These are phyloP conservation scores for Silene uniflora DNA, from an alignment of 148 eudicot species.

Conservation along the genomic window DNA sequence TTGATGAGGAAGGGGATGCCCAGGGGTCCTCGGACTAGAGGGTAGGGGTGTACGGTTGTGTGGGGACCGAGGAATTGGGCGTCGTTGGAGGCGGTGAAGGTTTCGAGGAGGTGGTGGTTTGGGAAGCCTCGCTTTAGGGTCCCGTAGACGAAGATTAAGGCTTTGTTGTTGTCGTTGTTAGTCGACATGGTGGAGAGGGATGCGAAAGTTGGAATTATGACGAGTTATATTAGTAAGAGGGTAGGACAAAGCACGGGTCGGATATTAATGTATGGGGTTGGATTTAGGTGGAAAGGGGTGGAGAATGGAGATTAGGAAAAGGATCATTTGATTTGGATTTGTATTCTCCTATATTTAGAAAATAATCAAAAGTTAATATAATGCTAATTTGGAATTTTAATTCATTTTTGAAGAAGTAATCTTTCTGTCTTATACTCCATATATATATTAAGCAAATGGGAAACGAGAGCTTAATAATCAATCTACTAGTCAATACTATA, in stretches of 20 bases:
- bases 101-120: conserved; percentile 52
- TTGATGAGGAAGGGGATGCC: conserved; percentile 68
- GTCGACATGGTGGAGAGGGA: conserved; percentile 17
- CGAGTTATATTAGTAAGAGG: no score
- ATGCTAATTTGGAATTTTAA: no score
- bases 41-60: conserved; percentile 38
- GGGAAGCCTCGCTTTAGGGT: conserved; percentile 67
- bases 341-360: not conserved
- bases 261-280: not conserved
- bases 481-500: no score
- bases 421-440: no score
- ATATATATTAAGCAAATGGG: no score
- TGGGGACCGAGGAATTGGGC: conserved; percentile 41
- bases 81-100: conserved; percentile 40
- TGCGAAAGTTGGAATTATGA: not conserved
- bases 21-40: conserved; percentile 65
- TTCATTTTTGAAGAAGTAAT: no score
- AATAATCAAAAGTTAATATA: not conserved
- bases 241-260: not conserved
- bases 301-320: not conserved
- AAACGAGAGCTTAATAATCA: no score
- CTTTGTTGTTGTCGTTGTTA: not conserved
- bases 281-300: not conserved
- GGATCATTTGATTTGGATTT: not conserved
- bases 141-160: conserved; percentile 60